Conservation (phyloP, 257 asterid genomes). For the Dorcoceras hygrometricum region DNA sequence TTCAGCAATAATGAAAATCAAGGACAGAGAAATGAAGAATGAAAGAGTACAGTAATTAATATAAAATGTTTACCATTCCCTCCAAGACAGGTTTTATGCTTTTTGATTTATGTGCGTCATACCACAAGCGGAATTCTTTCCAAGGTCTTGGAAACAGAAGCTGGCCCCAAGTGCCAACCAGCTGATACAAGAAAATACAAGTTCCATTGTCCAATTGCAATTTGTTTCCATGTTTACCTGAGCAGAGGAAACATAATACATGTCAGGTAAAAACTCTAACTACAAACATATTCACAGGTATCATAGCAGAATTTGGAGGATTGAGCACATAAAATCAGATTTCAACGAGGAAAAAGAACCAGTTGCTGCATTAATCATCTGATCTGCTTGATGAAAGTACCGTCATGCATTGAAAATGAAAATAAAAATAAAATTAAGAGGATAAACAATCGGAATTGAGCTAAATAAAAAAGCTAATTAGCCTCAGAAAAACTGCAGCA, state of each 20-base stretch:
- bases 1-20: conserved; percentile 1
- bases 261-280: conserved; percentile 4
- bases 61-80: conserved; percentile 69
- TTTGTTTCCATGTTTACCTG: conserved; percentile 94
- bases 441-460: not conserved
- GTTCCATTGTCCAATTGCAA: conserved; percentile 59
- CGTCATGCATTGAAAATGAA: not conserved
- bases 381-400: not conserved
- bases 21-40: conserved; percentile 1
- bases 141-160: conserved; percentile 94
- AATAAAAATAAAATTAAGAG: not conserved
- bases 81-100: conserved; percentile 76
- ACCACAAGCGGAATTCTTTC: conserved; percentile 97
- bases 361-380: not conserved
- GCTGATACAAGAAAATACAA: conserved; percentile 76
- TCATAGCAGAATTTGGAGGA: not conserved
- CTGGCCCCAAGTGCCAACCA: conserved; percentile 99
- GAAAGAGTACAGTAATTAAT: conserved; percentile 4
- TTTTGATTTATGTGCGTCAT: conserved; percentile 69
- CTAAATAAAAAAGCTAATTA: not conserved
- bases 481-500: not conserved
- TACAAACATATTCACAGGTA: conserved; percentile 13
- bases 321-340: not conserved
- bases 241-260: conserved; percentile 18
- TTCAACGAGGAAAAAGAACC: not conserved